Conservation (phyloP, 768 basidiomycete species). For the Lactarius tabidus region DNA sequence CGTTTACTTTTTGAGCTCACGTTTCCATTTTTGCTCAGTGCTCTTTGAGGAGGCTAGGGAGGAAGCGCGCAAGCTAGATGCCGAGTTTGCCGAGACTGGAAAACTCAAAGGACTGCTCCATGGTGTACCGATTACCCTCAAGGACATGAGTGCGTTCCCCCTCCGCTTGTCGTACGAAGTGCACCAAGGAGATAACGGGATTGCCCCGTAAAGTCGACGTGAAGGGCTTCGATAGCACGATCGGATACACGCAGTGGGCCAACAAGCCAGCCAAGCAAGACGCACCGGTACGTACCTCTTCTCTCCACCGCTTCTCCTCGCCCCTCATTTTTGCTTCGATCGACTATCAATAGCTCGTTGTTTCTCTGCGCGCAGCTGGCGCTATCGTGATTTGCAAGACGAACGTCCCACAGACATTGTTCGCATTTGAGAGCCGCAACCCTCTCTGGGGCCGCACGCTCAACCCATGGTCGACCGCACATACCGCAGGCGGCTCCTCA, state of each 20-base stretch:
- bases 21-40: conserved; percentile 42
- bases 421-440: conserved; percentile 79
- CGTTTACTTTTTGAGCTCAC: background rate
- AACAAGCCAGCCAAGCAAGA: conserved; percentile 56
- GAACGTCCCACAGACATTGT: conserved; percentile 88
- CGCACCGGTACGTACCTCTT: conserved; percentile 51
- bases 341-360: conserved; percentile 43
- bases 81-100: conserved; percentile 54
- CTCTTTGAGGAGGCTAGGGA: conserved; percentile 62
- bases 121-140: conserved; percentile 76
- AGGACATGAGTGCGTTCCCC: conserved; percentile 58
- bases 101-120: conserved; percentile 66
- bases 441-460: conserved; percentile 70
- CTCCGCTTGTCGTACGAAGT: too few species aligned
- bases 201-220: conserved; percentile 47
- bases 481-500: conserved; percentile 29
- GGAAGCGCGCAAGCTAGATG: conserved; percentile 60
- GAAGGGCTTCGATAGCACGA: conserved; percentile 55
- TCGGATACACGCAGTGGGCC: conserved; percentile 73
- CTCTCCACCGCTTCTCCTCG: background rate
- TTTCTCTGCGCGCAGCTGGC: conserved; percentile 62
- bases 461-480: conserved; percentile 55
- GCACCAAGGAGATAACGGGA: background rate
- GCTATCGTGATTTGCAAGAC: conserved; percentile 86
- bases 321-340: background rate